Evolutionary conservation across 1,284 basidiomycete genomes (phyloP).

Genomic region (Puccinia hordei): DNA sequence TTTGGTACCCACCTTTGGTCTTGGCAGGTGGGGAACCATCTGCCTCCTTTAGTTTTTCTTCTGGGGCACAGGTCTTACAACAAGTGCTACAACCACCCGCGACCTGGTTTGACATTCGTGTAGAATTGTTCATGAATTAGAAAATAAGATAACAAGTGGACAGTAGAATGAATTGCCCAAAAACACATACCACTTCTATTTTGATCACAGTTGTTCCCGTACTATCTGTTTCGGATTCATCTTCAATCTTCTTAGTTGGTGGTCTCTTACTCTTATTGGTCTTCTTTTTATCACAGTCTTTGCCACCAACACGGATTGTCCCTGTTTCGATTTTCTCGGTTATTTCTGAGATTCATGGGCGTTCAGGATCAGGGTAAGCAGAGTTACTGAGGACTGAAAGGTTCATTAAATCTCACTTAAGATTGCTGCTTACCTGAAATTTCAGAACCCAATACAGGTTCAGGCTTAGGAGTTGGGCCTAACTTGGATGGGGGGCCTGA

Average conservation of each 20-base stretch:
- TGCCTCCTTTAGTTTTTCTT: neutral
- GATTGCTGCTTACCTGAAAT: neutral
- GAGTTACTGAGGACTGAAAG: neutral
- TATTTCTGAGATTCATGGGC: neutral
- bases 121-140: neutral
- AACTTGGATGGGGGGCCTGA: neutral
- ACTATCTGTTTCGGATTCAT: neutral
- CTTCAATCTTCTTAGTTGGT: neutral
- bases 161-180: neutral
- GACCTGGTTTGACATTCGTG: neutral
- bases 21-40: neutral
- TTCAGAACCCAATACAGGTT: neutral
- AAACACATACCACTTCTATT: slow-evolving; percentile 12
- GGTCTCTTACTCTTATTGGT: neutral
- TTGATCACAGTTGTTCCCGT: neutral
- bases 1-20: neutral
- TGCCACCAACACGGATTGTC: neutral
- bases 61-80: neutral
- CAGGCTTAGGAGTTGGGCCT: neutral
- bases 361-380: neutral
- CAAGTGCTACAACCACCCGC: neutral
- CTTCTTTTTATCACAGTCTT: slow-evolving; percentile 7
- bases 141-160: neutral
- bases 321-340: neutral
- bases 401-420: too few relatives aligned